phyloP scores from a whole-genome alignment of 352 stramenopile species.

The Pythium dissimile region DNA sequence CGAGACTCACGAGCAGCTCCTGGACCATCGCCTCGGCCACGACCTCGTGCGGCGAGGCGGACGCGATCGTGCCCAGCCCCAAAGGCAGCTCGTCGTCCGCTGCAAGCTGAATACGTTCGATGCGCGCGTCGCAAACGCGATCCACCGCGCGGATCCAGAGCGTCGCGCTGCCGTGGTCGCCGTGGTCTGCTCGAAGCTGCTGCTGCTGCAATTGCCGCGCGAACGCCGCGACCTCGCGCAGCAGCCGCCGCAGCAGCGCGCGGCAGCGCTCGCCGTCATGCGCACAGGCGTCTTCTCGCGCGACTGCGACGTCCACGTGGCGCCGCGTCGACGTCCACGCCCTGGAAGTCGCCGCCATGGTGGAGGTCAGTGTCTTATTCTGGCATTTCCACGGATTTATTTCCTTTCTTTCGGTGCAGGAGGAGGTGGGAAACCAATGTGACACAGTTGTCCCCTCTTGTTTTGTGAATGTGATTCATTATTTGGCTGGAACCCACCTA shows the following conservation, averaged over 20 bases:
- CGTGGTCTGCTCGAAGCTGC: no score
- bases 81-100: background rate
- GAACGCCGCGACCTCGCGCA: conserved; percentile 53
- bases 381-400: background rate
- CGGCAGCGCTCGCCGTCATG: conserved; percentile 23
- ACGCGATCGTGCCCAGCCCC: conserved; percentile 23
- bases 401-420: no score
- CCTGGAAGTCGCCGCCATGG: background rate
- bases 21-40: conserved; percentile 68
- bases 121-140: conserved; percentile 52
- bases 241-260: conserved; percentile 38
- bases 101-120: conserved; percentile 26
- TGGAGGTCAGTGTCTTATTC: background rate
- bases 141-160: conserved; percentile 44
- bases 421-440: no score
- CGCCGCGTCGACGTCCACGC: conserved; percentile 6
- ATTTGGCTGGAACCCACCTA: background rate
- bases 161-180: background rate
- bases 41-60: conserved; percentile 36
- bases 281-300: background rate
- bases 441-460: no score
- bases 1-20: conserved; percentile 55
- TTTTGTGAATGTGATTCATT: no score
- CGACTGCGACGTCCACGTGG: background rate
- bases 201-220: conserved; percentile 45